Percentiles rank a stretch among this genome's conserved stretches.
These are phyloP conservation scores for Basidiobolus meristosporus DNA, from an alignment of 371 early-diverging fungal genomes.

Conservation along the genomic window DNA sequence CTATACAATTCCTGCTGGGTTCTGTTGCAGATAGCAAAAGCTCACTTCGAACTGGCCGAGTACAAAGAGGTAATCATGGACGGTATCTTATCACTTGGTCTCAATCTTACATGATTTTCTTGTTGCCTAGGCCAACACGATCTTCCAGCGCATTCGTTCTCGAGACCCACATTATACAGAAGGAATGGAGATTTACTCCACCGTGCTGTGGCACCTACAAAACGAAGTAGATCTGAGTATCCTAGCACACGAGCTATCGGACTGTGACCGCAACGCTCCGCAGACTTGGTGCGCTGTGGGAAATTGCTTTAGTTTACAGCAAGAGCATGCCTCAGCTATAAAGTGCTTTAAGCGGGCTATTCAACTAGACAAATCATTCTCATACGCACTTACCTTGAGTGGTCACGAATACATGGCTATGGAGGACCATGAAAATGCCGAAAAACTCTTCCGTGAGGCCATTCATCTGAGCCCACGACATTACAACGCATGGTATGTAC, in stretches of 20 bases:
- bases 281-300: conserved; percentile 62
- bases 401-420: conserved; percentile 59
- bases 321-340: conserved; percentile 47
- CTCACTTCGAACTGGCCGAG: conserved; percentile 29
- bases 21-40: conserved; percentile 26
- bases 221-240: conserved; percentile 35
- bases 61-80: conserved; percentile 17
- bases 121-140: conserved; percentile 13
- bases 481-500: conserved; percentile 50
- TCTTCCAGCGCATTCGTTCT: conserved; percentile 18
- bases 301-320: conserved; percentile 48
- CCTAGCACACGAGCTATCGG: conserved; percentile 43
- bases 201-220: conserved; percentile 54
- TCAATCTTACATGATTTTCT: background rate
- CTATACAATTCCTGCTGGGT: conserved; percentile 33
- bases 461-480: conserved; percentile 42
- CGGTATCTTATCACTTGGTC: background rate
- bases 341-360: conserved; percentile 52
- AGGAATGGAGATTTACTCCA: conserved; percentile 56
- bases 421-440: conserved; percentile 50
- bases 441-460: conserved; percentile 41
- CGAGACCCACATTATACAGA: conserved; percentile 36
- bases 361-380: conserved; percentile 37
- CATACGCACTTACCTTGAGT: conserved; percentile 56
- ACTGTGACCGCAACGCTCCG: conserved; percentile 28